phyloP scores from a whole-genome alignment of 202 grass and related monocot genomes.

The Panicum hallii region DNA sequence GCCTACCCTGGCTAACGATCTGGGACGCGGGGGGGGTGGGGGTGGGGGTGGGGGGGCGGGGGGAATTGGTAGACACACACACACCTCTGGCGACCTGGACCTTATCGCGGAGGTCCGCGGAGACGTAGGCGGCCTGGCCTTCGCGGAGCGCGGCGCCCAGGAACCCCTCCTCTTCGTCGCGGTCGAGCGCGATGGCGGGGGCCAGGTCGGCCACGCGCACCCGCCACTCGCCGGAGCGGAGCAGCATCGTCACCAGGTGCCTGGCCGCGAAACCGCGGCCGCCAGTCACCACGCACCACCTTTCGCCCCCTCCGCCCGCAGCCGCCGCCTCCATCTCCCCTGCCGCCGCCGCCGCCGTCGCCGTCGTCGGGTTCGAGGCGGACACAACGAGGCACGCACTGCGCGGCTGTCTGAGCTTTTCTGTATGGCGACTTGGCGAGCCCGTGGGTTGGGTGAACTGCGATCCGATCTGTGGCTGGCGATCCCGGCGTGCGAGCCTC shows the following conservation, averaged over 20 bases:
- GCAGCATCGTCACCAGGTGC: conserved; percentile 75
- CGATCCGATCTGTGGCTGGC: conserved; percentile 37
- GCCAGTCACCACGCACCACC: conserved; percentile 88
- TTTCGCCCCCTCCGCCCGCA: conserved; percentile 24
- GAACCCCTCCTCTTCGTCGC: conserved; percentile 66
- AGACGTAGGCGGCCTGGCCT: conserved; percentile 67
- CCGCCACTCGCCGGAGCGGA: conserved; percentile 73
- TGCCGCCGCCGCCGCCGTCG: neutral
- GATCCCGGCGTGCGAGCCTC: neutral
- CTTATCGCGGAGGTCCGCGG: conserved; percentile 80
- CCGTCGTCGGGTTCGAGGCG: conserved; percentile 39
- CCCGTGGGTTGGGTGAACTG: neutral
- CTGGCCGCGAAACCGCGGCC: conserved; percentile 90
- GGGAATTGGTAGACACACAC: conserved; percentile 15
- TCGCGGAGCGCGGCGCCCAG: conserved; percentile 71
- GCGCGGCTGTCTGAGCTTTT: neutral
- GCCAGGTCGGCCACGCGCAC: conserved; percentile 85
- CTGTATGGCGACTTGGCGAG: neutral
- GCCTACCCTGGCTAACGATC: conserved; percentile 26
- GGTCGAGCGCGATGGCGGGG: conserved; percentile 66
- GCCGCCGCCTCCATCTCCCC: conserved; percentile 43
- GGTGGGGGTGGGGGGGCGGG: neutral
- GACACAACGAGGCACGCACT: neutral
- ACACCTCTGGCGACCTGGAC: conserved; percentile 80
- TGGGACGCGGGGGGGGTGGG: neutral